A percentile compares a stretch with the other conserved stretches of the same genome.
Evolutionary conservation across 345 rosid genomes (phyloP).

Genomic region (Physaria fendleri): DNA sequence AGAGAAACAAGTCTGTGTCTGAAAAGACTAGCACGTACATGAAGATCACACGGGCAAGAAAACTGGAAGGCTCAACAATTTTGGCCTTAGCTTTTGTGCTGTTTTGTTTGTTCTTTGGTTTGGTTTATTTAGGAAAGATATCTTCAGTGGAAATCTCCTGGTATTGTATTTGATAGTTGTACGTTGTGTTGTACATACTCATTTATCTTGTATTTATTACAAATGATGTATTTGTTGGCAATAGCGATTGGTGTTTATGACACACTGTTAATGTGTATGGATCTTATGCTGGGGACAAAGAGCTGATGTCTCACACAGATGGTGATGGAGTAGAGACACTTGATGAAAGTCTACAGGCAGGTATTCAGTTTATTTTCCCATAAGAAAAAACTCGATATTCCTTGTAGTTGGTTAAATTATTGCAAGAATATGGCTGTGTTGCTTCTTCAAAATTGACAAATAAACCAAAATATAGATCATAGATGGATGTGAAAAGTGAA

Average conservation of each 20-base stretch:
- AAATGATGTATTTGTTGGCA: too few species aligned
- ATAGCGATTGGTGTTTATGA: too few species aligned
- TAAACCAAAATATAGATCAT: not conserved
- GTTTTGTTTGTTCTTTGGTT: conserved; percentile 20
- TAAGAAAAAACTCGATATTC: not conserved
- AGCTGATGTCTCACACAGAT: conserved; percentile 20
- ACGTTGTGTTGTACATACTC: conserved; percentile 15
- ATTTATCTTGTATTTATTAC: not conserved
- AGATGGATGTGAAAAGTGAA: not conserved
- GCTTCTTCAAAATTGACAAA: conserved; percentile 1
- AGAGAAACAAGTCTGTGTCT: not conserved
- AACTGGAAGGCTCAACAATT: conserved; percentile 6
- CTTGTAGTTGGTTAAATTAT: not conserved
- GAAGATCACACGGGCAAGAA: not conserved
- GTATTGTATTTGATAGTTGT: conserved; percentile 5
- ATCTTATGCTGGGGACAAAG: conserved; percentile 28
- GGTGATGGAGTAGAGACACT: conserved; percentile 32
- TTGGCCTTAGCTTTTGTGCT: conserved; percentile 3
- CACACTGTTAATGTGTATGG: too few species aligned
- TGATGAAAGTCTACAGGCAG: conserved; percentile 43
- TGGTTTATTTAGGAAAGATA: conserved; percentile 2
- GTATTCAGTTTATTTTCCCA: conserved; percentile 29
- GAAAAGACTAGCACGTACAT: not conserved
- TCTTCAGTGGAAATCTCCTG: not conserved
- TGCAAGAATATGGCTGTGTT: not conserved